phyloP scores from a whole-genome alignment of 2,329 filamentous ascomycete genomes.

The Aspergillus unguis region DNA sequence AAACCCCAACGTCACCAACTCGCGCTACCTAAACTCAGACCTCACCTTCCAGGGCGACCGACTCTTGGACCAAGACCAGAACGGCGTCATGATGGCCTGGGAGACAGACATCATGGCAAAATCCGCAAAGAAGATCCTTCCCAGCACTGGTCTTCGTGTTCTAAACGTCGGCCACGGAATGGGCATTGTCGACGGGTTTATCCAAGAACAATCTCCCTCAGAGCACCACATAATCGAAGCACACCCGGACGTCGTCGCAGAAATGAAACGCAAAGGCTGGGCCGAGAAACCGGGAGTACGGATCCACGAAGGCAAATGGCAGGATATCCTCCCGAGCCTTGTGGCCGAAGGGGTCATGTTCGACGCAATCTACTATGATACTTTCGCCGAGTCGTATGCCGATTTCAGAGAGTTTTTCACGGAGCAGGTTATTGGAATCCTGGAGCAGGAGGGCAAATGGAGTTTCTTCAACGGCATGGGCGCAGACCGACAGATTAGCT shows the following conservation, averaged over 20 bases:
- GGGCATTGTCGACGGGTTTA: slow-evolving; percentile 79
- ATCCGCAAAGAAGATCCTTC: slow-evolving; percentile 66
- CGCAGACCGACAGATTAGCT: slow-evolving; percentile 86
- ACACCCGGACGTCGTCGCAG: slow-evolving; percentile 70
- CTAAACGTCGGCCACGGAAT: slow-evolving; percentile 89
- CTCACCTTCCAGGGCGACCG: slow-evolving; percentile 64
- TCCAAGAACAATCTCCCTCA: slow-evolving; percentile 64
- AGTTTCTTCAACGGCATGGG: slow-evolving; percentile 74
- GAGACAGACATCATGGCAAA: slow-evolving; percentile 81
- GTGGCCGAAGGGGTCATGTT: slow-evolving; percentile 67
- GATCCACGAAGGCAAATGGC: slow-evolving; percentile 74
- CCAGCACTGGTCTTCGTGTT: slow-evolving; percentile 62
- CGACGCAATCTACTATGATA: slow-evolving; percentile 95
- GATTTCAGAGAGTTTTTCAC: slow-evolving; percentile 84
- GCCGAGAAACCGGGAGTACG: slow-evolving; percentile 58
- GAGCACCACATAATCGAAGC: slow-evolving; percentile 84
- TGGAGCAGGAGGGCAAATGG: slow-evolving; percentile 56
- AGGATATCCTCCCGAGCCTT: slow-evolving; percentile 69
- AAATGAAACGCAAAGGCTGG: slow-evolving; percentile 65
- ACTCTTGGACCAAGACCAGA: slow-evolving; percentile 69
- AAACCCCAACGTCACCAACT: slow-evolving; percentile 54
- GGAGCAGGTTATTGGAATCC: slow-evolving; percentile 76
- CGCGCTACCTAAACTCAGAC: slow-evolving; percentile 65
- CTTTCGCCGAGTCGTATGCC: slow-evolving; percentile 89
- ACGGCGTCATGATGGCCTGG: slow-evolving; percentile 94